Base-by-base conservation (phyloP, 75 land plant genomes). In the Cupressus sempervirens region DNA sequence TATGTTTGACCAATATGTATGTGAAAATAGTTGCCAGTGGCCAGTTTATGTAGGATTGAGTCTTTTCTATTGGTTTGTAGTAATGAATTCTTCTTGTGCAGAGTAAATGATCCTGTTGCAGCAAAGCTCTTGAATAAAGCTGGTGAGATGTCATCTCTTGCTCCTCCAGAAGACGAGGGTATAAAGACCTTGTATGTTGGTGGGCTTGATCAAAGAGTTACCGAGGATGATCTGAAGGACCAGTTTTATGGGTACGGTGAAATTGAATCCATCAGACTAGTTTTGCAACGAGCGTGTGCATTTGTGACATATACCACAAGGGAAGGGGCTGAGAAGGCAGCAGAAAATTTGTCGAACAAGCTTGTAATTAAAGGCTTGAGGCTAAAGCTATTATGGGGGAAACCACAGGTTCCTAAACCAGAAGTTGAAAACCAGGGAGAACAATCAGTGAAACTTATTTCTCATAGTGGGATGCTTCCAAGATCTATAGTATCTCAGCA, bases 231-330 rank as follows among this genome's bases (percentile, higher is more conserved):
- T 84, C 86, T 98, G 10, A 91, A 93, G 62, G 99, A 98, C 68
- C 76, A 93, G 67, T 98, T 98, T 79, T 98, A 98, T 81, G 94
- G 97, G 11, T 97, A 96, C 83, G 99, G 99, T 77, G 99, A 98
- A 76, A 94, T 98, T 77, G 99, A 98, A 83, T 92, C 98, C 0
- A 86, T 98, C 70, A 86, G 95, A 13, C 83, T 98, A 87, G 97
- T 93, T 16, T 89, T 90, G 16, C 95, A 94, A 70, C 88, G 94
- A 34, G 99, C 99, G 12, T 96, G 96, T 85, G 99, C 97, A 29
- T 98, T 98, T 88, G 96, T 98, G 7, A 92, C 99, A 26, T 98
- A 98, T 92, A 98, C 99, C 11, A 98, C 93, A n/a, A 92, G 99
- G 82, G 99, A 98, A 82, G 99, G 91, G 54, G 97, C 99, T 13